Base-by-base conservation (phyloP, 2,329 filamentous ascomycete genomes). In the Ilyonectria sp. region DNA sequence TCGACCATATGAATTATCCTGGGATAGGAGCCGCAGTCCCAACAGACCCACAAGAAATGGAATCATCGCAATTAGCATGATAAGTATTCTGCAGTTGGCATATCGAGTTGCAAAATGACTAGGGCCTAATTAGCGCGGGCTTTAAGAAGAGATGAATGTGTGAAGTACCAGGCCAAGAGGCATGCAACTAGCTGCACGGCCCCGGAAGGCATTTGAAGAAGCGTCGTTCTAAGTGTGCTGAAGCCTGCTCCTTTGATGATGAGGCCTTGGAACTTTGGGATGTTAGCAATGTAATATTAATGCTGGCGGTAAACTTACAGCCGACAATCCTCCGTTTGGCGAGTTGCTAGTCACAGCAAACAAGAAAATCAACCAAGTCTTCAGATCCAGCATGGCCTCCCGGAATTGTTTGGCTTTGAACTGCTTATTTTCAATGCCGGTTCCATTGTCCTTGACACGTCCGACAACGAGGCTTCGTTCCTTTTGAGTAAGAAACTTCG, bases 361-460 rank as follows among this genome's bases (percentile, higher is more conserved):
- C 1, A 89, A 68, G 63, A 89, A 88, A 6, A 90, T 74, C n/a
- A 90, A 81, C 87, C 88, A 91, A 0, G 87, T 88, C 78, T 90
- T 90, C 0, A 86, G 82, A 69, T 91, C 89, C 5, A 76, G 55
- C 1, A 84, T 71, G 0, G 84, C 84, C 70, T 87, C 86, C 13
- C 79, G 77, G 37, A 87, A 82, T 68, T 87, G 86, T 9, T 78
- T 75, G 69, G 78, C 78, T 67, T 86, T 86, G 23, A 87, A 73
- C 70, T 83, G 75, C 71, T 86, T 86, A 63, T 88, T 87, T 74
- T 87, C 86, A 6, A 75, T 72, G 9, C 86, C 86, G 0, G 86
- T 87, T 62, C 87, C 86, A 59, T 88, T 86, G 1, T 81, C 82
- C 5, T 83, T 79, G 2, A 89, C 70, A 6, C 86, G 79, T 60